Conservation (phyloP, 805 yeast genomes). For the Saccharomycopsis guyanensis region DNA sequence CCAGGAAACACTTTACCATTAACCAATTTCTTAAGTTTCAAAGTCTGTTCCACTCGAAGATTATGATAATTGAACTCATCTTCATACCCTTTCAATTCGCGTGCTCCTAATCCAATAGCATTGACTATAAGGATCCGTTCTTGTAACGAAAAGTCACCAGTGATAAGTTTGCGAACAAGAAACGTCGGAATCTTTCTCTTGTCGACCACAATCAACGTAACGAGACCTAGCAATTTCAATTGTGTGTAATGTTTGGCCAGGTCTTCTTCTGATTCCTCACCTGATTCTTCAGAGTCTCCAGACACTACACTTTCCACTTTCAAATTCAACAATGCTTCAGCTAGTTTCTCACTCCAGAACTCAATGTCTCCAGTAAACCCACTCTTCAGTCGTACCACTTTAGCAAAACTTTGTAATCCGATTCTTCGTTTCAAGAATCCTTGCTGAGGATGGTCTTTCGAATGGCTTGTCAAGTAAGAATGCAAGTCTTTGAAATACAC, state of each 20-base stretch:
- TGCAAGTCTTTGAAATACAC: slow-evolving; percentile 18
- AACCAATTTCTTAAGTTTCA: not conserved
- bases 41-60: slow-evolving; percentile 6
- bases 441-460: slow-evolving; percentile 16
- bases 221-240: slow-evolving; percentile 10
- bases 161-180: slow-evolving; percentile 31
- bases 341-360: slow-evolving; percentile 16
- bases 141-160: slow-evolving; percentile 76
- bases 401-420: slow-evolving; percentile 11
- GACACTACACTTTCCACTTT: slow-evolving; percentile 13
- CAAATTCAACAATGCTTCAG: slow-evolving; percentile 8
- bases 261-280: slow-evolving; percentile 1
- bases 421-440: slow-evolving; percentile 12
- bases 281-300: not conserved
- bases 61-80: slow-evolving; percentile 31
- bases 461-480: slow-evolving; percentile 10
- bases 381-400: slow-evolving; percentile 10
- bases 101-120: slow-evolving; percentile 59
- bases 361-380: slow-evolving; percentile 10
- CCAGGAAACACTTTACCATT: slow-evolving; percentile 6
- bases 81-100: slow-evolving; percentile 59
- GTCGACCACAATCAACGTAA: slow-evolving; percentile 12
- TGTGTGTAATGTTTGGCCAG: slow-evolving; percentile 11
- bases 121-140: slow-evolving; percentile 66
- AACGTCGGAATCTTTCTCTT: slow-evolving; percentile 8